phyloP scores from a whole-genome alignment of 2,329 filamentous ascomycete genomes.

The Ascosphaera acerosa region DNA sequence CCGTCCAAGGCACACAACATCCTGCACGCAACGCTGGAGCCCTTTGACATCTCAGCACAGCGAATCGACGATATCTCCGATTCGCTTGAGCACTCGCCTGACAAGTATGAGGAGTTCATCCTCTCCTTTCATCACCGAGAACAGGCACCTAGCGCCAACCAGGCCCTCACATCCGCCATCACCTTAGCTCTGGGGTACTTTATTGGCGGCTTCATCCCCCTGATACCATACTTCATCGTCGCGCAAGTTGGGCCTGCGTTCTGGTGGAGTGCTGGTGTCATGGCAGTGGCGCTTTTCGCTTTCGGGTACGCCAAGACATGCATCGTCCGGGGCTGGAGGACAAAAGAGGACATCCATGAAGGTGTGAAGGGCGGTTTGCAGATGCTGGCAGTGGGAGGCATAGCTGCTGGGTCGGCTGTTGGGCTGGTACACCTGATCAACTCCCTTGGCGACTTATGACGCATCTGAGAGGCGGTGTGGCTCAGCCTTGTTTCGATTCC shows the following conservation, averaged over 20 bases:
- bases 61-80: slow-evolving; percentile 14
- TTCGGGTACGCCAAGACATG: slow-evolving; percentile 23
- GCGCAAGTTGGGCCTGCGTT: slow-evolving; percentile 24
- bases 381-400: slow-evolving; percentile 37
- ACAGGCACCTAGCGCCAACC: slow-evolving; percentile 19
- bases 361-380: slow-evolving; percentile 35
- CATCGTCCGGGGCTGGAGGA: slow-evolving; percentile 21
- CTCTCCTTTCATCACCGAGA: slow-evolving; percentile 24
- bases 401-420: slow-evolving; percentile 42
- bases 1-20: slow-evolving; percentile 15
- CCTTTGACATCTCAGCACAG: slow-evolving; percentile 16
- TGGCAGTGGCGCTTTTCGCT: slow-evolving; percentile 16
- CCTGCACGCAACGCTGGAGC: slow-evolving; percentile 17
- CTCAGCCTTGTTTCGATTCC: too few relatives aligned
- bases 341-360: slow-evolving; percentile 23
- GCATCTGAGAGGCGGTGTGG: too few relatives aligned
- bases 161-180: slow-evolving; percentile 28
- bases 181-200: slow-evolving; percentile 46
- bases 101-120: slow-evolving; percentile 21
- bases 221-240: slow-evolving; percentile 42
- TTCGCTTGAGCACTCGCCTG: slow-evolving; percentile 14
- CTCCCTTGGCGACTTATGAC: slow-evolving; percentile 4
- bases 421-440: slow-evolving; percentile 34
- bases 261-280: slow-evolving; percentile 20
- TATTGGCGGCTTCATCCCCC: slow-evolving; percentile 42